Evolutionary conservation across 495 filamentous ascomycete genomes (phyloP).

Genomic region (Arthonia radiata): DNA sequence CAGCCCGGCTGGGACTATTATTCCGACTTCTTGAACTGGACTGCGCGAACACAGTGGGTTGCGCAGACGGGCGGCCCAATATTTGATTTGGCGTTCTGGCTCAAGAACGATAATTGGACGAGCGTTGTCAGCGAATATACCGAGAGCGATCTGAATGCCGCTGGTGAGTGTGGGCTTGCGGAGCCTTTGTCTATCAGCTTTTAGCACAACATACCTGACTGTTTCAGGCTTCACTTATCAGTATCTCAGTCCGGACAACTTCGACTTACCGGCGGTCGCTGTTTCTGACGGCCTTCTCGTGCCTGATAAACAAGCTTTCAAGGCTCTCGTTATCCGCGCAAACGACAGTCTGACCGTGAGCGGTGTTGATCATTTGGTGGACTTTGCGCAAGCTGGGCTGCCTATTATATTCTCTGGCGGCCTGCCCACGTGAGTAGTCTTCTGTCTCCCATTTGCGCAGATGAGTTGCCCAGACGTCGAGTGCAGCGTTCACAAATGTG

Average conservation of each 20-base stretch:
- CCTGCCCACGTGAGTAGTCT: no score
- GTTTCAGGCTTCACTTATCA: slow-evolving; percentile 20
- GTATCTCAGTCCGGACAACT: slow-evolving; percentile 25
- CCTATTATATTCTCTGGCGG: slow-evolving; percentile 18
- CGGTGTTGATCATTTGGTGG: slow-evolving; percentile 13
- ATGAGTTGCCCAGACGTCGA: no score
- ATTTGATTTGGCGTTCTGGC: slow-evolving; percentile 19
- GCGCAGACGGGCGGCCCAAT: slow-evolving; percentile 17
- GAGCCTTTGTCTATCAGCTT: slow-evolving; percentile 1
- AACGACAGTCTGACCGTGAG: slow-evolving; percentile 16
- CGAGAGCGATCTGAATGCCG: slow-evolving; percentile 2
- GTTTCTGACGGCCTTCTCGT: slow-evolving; percentile 16
- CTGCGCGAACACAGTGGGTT: slow-evolving; percentile 15
- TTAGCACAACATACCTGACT: slow-evolving; percentile 1
- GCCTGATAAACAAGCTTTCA: slow-evolving; percentile 17
- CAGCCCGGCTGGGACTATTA: slow-evolving; percentile 22
- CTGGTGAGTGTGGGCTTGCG: slow-evolving; percentile 5
- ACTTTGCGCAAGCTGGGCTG: slow-evolving; percentile 18
- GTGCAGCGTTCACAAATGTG: no score
- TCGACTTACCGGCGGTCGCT: slow-evolving; percentile 13
- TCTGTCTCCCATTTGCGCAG: no score
- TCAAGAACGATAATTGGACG: neutral
- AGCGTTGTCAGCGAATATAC: slow-evolving; percentile 6
- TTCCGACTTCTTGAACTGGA: slow-evolving; percentile 16
- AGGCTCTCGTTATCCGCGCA: slow-evolving; percentile 18